Evolutionary conservation across 1,284 basidiomycete species (phyloP), one percentile per base, ranked within the genome.

Genomic region (Melampsora abietis-canadensis): DNA sequence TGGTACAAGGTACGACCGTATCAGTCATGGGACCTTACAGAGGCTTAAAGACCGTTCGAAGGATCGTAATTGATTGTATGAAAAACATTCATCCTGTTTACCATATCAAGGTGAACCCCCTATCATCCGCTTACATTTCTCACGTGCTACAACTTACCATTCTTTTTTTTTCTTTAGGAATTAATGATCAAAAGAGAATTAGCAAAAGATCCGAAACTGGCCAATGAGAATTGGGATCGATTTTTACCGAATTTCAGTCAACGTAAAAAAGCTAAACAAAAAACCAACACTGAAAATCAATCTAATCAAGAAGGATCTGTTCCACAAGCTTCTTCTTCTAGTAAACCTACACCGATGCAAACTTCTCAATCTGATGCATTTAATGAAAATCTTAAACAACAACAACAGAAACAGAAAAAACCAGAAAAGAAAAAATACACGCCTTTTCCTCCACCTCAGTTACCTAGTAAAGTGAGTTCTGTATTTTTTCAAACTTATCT

Each of bases 31-130:
- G 96, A 1, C 89, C 91, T 0, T 93, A 91, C 84, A 97, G 95
- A 82, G 90, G 91, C 0, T 84, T 99, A 51, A 98, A 98, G 82
- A 94, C 98, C 82, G 95, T 98, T 4, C 87, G 96, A 73, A 83
- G 94, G 76, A 97, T 98, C 78, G 88, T 99, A 34, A 83, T 98
- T 66, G 96, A 99, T 82, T 99, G 96, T 84, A 96, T 99, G 92
- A 95, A 92, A 84, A 99, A 99, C 81, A 91, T 98, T 67, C 96
- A 99, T 81, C 96, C 96, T 2, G 98, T 99, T 81, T 99, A 99
- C 82, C 90, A 94, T 78, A 99, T 99, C 84, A 99, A 99, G 83
- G 92, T 91, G 47, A 31, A 83, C 78, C 48, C 4, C 10, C 6
- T 30, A 17, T 24, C 17, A 46, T 65, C 14, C 31, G 6, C 48